phyloP scores from a whole-genome alignment of 106 monocot species.

The Acanthochlamys bracteata region DNA sequence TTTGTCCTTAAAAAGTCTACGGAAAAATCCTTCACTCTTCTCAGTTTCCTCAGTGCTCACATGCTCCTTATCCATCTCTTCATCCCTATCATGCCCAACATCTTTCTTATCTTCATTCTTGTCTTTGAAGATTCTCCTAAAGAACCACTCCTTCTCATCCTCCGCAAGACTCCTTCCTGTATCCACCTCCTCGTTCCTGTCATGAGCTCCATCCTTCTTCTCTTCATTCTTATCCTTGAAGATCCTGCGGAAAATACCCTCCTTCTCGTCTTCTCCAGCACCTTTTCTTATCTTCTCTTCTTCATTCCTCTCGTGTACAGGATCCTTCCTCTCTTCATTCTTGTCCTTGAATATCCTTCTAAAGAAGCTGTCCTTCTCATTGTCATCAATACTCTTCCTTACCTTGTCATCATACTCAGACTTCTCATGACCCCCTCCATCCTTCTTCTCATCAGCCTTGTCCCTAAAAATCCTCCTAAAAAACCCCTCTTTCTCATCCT shows the following conservation, averaged over 20 bases:
- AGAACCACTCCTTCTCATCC: constrained; percentile 58
- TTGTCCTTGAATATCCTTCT: constrained; percentile 60
- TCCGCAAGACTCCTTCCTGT: constrained; percentile 25
- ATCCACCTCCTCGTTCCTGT: constrained; percentile 33
- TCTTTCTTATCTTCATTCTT: constrained; percentile 42
- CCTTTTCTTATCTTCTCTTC: constrained; percentile 5
- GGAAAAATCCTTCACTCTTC: constrained; percentile 64
- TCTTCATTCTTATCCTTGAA: constrained; percentile 60
- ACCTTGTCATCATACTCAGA: constrained; percentile 42
- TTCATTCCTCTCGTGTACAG: constrained; percentile 27
- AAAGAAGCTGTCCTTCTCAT: constrained; percentile 54
- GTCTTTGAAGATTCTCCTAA: constrained; percentile 50
- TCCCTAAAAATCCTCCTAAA: constrained; percentile 51
- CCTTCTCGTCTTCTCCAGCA: constrained; percentile 44
- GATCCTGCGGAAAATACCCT: constrained; percentile 43
- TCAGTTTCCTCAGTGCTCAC: constrained; percentile 35
- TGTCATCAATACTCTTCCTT: constrained; percentile 33
- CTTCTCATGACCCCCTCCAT: constrained; percentile 18
- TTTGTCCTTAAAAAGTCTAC: constrained; percentile 81
- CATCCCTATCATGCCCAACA: constrained; percentile 14
- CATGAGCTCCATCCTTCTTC: constrained; percentile 21
- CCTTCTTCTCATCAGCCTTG: constrained; percentile 45
- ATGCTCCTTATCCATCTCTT: constrained; percentile 29
- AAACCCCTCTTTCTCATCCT: constrained; percentile 58
- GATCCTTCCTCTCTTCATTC: constrained; percentile 32